Evolutionary conservation across 164 flowering plant genomes (phyloP), one percentile per base, ranked within the genome.

Genomic region (Vitis cinerea): DNA sequence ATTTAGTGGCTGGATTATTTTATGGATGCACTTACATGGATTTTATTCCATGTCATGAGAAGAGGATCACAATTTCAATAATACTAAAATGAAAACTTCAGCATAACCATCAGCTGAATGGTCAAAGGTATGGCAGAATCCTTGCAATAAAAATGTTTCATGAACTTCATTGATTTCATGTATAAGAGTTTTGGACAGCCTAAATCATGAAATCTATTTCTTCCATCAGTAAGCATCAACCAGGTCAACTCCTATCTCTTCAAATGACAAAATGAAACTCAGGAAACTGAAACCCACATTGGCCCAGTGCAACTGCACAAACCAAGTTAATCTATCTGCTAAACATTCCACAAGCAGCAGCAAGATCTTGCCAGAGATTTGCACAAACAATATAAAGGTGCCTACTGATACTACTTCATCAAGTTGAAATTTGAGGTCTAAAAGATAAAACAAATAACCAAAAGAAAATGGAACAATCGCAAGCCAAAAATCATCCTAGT

Each of bases 311-410:
- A 57, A 57, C 59, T 16, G 9, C 17, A 29, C 14, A 14, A 61
- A 30, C 64, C 50, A 61, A 61, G 64, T 61, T 31, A 31, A 15
- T 30, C 16, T 60, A 60, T 31, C 64, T 37, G 37, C 50, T 61
- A 48, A 44, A 44, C 12, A 23, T 19, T 27, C 13, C 3, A 62
- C 17, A 37, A 62, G 65, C 66, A 10, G 51, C 47, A 52, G 59
- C 14, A 50, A 9, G 27, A 31, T 15, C 29, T 30, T 15, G 14
- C 30, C 16, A 66, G 37, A 52, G 19, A 47, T 9, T 52, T 14
- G 56, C 13, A 62, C 16, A 27, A 10, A 62, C 7, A 10, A 50
- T 19, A 17, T 19, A 49, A 17, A 48, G 66, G 19, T 11, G 66
- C 59, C 31, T 2, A 53, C 44, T 13, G 50, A 1, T 54, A 29